Conservation (phyloP, 2,329 filamentous ascomycete genomes). For the Curvularia eragrostidis region DNA sequence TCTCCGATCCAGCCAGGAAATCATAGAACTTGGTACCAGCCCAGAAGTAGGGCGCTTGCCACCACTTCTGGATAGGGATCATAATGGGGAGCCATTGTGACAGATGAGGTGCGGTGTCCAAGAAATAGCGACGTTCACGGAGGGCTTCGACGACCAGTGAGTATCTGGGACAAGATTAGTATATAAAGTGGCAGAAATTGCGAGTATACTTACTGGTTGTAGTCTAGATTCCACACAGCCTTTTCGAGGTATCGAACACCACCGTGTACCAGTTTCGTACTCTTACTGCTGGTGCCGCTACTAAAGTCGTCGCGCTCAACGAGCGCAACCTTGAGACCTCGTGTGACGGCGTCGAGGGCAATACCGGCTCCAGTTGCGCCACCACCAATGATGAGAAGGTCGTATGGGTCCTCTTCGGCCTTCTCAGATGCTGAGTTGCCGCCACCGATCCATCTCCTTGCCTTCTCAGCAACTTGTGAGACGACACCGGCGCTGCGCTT, state of each 20-base stretch:
- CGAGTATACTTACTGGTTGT: conserved; percentile 67
- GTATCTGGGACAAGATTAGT: conserved; percentile 52
- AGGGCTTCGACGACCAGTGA: conserved; percentile 81
- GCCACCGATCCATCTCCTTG: conserved; percentile 53
- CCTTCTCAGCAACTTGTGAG: conserved; percentile 40
- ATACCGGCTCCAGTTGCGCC: conserved; percentile 82
- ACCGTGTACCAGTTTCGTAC: conserved; percentile 85
- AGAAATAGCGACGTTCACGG: conserved; percentile 81
- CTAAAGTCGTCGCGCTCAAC: conserved; percentile 86
- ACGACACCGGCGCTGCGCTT: conserved; percentile 58
- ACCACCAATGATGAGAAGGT: conserved; percentile 78
- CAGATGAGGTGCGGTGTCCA: conserved; percentile 82
- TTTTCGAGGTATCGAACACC: conserved; percentile 87
- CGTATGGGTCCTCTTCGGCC: conserved; percentile 65
- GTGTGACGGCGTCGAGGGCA: conserved; percentile 79
- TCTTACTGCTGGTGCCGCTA: conserved; percentile 82
- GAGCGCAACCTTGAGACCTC: conserved; percentile 78
- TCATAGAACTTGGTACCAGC: conserved; percentile 83
- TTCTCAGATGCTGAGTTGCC: conserved; percentile 37
- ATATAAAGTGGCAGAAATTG: not conserved
- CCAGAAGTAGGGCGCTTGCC: conserved; percentile 83
- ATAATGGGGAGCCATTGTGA: conserved; percentile 83
- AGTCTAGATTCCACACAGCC: conserved; percentile 84
- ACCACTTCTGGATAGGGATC: conserved; percentile 82
- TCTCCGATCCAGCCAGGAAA: conserved; percentile 82